phyloP scores from a whole-genome alignment of 2,329 filamentous ascomycete genomes.

The Monosporascus sp. region DNA sequence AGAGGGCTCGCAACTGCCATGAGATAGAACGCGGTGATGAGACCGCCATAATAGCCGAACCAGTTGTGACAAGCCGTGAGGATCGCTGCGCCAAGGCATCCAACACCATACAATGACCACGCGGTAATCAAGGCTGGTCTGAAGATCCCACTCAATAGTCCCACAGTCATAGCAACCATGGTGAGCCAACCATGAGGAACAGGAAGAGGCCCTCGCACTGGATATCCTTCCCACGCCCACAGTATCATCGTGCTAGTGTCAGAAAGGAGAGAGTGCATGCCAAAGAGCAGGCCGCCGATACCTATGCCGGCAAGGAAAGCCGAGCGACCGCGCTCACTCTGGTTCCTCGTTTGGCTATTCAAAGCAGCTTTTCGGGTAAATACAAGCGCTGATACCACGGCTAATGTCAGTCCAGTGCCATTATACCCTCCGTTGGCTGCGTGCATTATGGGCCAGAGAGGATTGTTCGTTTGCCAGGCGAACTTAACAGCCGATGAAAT shows the following conservation, averaged over 20 bases:
- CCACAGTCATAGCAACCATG: constrained; percentile 78
- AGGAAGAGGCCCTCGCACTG: constrained; percentile 79
- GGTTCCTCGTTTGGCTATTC: constrained; percentile 29
- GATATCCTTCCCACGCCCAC: constrained; percentile 97
- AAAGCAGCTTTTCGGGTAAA: constrained; percentile 64
- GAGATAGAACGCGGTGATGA: constrained; percentile 71
- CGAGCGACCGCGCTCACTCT: constrained; percentile 53
- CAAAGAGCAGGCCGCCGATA: constrained; percentile 80
- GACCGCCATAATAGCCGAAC: constrained; percentile 81
- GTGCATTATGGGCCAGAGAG: constrained; percentile 93
- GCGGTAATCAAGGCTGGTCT: constrained; percentile 64
- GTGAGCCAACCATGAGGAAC: constrained; percentile 88
- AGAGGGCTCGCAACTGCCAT: constrained; percentile 74
- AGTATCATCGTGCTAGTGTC: constrained; percentile 98
- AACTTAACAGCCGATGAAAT: constrained; percentile 88
- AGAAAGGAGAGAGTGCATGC: constrained; percentile 84
- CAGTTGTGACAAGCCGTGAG: constrained; percentile 76
- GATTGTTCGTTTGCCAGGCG: constrained; percentile 90
- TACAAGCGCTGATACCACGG: constrained; percentile 66
- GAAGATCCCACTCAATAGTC: constrained; percentile 70
- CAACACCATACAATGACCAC: constrained; percentile 74
- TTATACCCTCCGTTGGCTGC: constrained; percentile 89
- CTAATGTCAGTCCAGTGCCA: constrained; percentile 71
- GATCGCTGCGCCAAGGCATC: constrained; percentile 71
- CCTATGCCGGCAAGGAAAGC: constrained; percentile 69